Percentiles rank a stretch among this genome's conserved stretches.
phyloP scores from a whole-genome alignment of 2,329 filamentous ascomycete species.

The Chalara sp. region DNA sequence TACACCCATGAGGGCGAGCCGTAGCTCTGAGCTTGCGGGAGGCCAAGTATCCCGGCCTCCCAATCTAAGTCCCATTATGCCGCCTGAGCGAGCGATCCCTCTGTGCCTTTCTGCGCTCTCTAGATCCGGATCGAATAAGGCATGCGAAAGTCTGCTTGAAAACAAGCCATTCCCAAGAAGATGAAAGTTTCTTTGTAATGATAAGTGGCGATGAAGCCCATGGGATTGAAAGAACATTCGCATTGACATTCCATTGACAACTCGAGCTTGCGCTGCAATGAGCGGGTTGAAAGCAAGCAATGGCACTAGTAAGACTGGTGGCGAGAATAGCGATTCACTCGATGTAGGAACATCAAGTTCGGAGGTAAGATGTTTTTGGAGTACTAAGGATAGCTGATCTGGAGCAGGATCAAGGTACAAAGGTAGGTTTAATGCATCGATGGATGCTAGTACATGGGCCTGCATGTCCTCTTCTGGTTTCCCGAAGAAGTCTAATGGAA shows the following conservation, averaged over 20 bases:
- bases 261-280: constrained; percentile 63
- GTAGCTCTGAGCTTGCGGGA: constrained; percentile 87
- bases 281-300: constrained; percentile 71
- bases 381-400: constrained; percentile 16
- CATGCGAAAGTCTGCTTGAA: constrained; percentile 69
- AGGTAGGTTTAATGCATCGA: constrained; percentile 37
- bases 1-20: constrained; percentile 80
- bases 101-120: constrained; percentile 68
- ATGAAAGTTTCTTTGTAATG: constrained; percentile 72
- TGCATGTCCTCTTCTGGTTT: constrained; percentile 40
- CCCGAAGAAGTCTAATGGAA: constrained; percentile 38
- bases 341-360: background rate
- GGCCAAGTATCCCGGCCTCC: constrained; percentile 83
- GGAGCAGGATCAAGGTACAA: constrained; percentile 14
- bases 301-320: constrained; percentile 43
- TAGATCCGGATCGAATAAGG: constrained; percentile 78
- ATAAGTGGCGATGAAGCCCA: constrained; percentile 63
- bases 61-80: constrained; percentile 74
- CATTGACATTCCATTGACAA: constrained; percentile 73
- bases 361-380: constrained; percentile 17
- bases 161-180: constrained; percentile 82
- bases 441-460: constrained; percentile 42
- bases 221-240: constrained; percentile 71
- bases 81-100: constrained; percentile 62
- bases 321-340: constrained; percentile 20